Evolutionary conservation across 257 asterid genomes (phyloP).

Genomic region (Leonotis leonurus): DNA sequence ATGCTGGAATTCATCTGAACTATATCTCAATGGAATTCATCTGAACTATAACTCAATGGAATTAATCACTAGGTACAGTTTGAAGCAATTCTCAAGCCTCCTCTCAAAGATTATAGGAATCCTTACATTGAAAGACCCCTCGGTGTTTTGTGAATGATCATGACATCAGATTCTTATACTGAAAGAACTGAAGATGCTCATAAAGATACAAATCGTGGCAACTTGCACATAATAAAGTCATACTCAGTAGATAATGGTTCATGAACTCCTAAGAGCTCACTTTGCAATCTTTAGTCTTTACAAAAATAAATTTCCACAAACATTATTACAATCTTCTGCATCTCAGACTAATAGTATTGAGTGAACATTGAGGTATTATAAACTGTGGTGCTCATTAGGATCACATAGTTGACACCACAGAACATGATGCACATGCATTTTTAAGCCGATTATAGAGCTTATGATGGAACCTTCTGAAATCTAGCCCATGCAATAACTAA

Average conservation of each 20-base stretch:
- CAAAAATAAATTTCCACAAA: neutral
- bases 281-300: neutral
- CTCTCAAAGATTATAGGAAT: neutral
- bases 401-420: neutral
- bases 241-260: slow-evolving; percentile 4
- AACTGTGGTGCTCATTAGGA: neutral
- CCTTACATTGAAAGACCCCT: neutral
- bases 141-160: neutral
- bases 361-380: neutral
- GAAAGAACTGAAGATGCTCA: neutral
- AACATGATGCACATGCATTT: too few relatives aligned
- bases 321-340: neutral
- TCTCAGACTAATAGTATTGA: neutral
- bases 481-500: neutral
- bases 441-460: too few relatives aligned
- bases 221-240: neutral
- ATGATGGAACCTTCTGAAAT: neutral
- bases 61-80: neutral
- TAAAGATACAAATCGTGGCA: neutral
- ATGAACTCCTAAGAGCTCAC: neutral
- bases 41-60: neutral
- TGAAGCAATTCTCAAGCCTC: neutral
- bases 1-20: neutral
- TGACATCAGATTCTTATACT: neutral
- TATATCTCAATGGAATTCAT: too few relatives aligned